Conservation (phyloP, 176 grass and related monocot genomes). For the Poa pratensis region DNA sequence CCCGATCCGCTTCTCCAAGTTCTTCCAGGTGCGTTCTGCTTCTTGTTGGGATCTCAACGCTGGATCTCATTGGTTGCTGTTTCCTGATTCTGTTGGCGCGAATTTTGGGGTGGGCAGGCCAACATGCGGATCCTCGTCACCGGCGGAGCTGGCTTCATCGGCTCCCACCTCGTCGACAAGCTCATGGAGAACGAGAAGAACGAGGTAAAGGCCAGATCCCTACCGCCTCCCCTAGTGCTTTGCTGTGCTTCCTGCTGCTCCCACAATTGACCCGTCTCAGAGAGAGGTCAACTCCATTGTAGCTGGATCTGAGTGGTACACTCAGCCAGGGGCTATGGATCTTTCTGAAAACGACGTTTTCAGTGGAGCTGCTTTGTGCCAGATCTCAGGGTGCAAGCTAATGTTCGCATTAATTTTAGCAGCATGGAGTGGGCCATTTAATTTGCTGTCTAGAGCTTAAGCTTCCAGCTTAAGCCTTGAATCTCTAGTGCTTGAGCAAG, state of each 20-base stretch:
- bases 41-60: slow-evolving; percentile 21
- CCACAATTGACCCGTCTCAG: not conserved
- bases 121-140: slow-evolving; percentile 97
- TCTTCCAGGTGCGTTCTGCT: slow-evolving; percentile 72
- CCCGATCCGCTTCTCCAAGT: slow-evolving; percentile 97
- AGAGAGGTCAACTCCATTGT: slow-evolving; percentile 28
- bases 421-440: slow-evolving; percentile 14
- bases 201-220: slow-evolving; percentile 68
- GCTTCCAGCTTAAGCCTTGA: slow-evolving; percentile 21
- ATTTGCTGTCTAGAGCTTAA: slow-evolving; percentile 18
- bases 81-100: not conserved
- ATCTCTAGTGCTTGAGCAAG: not conserved
- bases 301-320: slow-evolving; percentile 38
- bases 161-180: slow-evolving; percentile 97
- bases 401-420: slow-evolving; percentile 16
- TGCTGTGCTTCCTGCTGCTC: slow-evolving; percentile 9
- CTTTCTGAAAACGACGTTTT: slow-evolving; percentile 37
- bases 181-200: slow-evolving; percentile 99
- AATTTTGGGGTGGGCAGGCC: slow-evolving; percentile 53
- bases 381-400: slow-evolving; percentile 44
- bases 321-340: slow-evolving; percentile 19
- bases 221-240: not conserved
- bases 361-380: slow-evolving; percentile 32
- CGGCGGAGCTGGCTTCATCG: slow-evolving; percentile 97
- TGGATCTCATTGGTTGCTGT: slow-evolving; percentile 14